Base-by-base conservation (phyloP, 768 basidiomycete genomes). In the Rhizopogon roseolus region DNA sequence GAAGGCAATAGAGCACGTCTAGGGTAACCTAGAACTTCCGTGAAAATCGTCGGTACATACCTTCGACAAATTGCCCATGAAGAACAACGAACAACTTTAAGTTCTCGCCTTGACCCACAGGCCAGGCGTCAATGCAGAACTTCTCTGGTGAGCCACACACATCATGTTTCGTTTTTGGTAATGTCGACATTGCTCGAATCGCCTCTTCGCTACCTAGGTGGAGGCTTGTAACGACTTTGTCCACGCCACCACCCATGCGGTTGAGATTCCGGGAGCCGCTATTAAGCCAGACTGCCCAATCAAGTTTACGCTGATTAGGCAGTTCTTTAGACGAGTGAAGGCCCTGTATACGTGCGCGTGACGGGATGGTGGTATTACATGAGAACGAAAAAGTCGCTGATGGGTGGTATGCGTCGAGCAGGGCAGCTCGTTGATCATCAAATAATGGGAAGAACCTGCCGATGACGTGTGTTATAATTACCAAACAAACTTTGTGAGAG, bases 331-430 rank as follows among this genome's bases (percentile, higher is more conserved):
- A 80, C 6, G 70, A 64, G 56, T 90, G 85, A 57, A 84, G 76
- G 19, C 85, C 86, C 64, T 86, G 80, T 43, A 89, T 75, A 44
- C 89, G 80, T 0, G 91, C 89, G 14, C 94, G 87, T 6, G 77
- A 67, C 4, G 91, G 91, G 56, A 95, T 88, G 6, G 81, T 66
- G 1, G 94, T 95, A 66, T 94, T 95, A 61, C 83, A 82, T 17
- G 87, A 88, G 66, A 86, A 89, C 1, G 94, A 97, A 66, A 98
- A 94, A 7, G 93, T 95, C n/a, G 95, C 90, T 10, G 80, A 72
- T 1, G 89, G 83, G 55, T 90, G 82, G 66, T 98, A 99, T 17
- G 80, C 91, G 43, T 86, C 76, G 14, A 81, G 63, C 6, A 98
- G 78, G 0, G 76, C 71, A 0, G 77, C 70, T 16, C 96, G 84